phyloP scores from a whole-genome alignment of 306 rosid species.

The Hylodesmum podocarpum region DNA sequence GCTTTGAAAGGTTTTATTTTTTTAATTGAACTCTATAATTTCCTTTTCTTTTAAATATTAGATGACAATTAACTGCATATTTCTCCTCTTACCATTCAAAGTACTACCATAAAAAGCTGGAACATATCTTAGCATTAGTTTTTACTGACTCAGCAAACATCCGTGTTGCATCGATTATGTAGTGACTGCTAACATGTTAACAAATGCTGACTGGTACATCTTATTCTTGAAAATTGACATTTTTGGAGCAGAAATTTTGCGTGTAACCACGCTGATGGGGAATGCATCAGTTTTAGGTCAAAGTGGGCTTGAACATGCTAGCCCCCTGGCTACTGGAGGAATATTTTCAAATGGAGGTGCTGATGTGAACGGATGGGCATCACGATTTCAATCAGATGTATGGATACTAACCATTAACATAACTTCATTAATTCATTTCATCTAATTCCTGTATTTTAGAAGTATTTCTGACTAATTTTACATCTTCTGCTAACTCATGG shows the following conservation, averaged over 20 bases:
- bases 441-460: conserved; percentile 85
- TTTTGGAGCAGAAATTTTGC: conserved; percentile 99
- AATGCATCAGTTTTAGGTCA: conserved; percentile 99
- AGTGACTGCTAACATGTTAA: conserved; percentile 94
- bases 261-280: conserved; percentile 99
- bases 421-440: conserved; percentile 88
- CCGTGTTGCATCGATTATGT: conserved; percentile 80
- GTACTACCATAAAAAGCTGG: conserved; percentile 41
- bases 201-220: conserved; percentile 99
- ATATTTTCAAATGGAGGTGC: conserved; percentile 92
- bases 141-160: conserved; percentile 77
- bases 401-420: conserved; percentile 99
- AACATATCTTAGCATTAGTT: conserved; percentile 53
- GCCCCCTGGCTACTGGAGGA: conserved; percentile 99
- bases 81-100: conserved; percentile 15
- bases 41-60: conserved; percentile 23
- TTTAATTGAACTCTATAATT: not conserved
- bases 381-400: conserved; percentile 99
- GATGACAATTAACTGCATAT: conserved; percentile 38
- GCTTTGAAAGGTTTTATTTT: not conserved
- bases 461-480: conserved; percentile 71
- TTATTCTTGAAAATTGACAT: conserved; percentile 99
- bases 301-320: conserved; percentile 99
- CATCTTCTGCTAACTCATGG: conserved; percentile 70
- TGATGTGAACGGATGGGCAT: conserved; percentile 88